Base-by-base conservation (phyloP, 139 green algal species). In the Coelastrella sp. region DNA sequence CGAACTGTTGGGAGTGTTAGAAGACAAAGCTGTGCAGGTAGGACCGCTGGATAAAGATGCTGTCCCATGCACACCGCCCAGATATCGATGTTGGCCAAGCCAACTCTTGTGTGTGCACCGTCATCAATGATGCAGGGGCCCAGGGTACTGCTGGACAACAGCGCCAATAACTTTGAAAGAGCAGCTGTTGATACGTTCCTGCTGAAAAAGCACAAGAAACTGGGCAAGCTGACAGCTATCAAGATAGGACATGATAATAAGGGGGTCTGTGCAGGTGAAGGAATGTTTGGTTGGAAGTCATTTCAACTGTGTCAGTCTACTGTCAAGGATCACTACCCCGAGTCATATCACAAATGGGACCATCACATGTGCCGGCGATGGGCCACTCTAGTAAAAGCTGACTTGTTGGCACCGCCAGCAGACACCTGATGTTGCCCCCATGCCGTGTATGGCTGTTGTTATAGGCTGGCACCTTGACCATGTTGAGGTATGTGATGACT, bases 111-210 rank as follows among this genome's bases (percentile, higher is more conserved):
- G n/a, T n/a, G n/a, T n/a, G n/a, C n/a, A n/a, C n/a, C n/a, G n/a
- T n/a, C n/a, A n/a, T n/a, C n/a, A n/a, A n/a, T n/a, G n/a, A 4
- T 69, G 62, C 62, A 69, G 62, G 25, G 62, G 8, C 62, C n/a
- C 19, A 13, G 62, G 8, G 27, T 69, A 8, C 8, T 40, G 2
- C 30, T 69, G 8, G 73, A 85, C 82, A 83, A 80, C 23, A 84
- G 77, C 23, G 4, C 43, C 30, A 72, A 94, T 57, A 34, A 35
- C 60, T 94, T 94, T 79, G 89, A 94, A 87, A 53, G 83, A 0
- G 88, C 73, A 2, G 51, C 85, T 27, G 81, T 66, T 79, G 85
- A 89, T 62, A 53, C 68, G 48, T 88, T 87, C 64, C 35, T 84
- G 59, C 68, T 89, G 38, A 67, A 35, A 37, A 38, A 63, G 5